Conservation (phyloP, 352 stramenopile genomes). For the Globisporangium megalacanthum region DNA sequence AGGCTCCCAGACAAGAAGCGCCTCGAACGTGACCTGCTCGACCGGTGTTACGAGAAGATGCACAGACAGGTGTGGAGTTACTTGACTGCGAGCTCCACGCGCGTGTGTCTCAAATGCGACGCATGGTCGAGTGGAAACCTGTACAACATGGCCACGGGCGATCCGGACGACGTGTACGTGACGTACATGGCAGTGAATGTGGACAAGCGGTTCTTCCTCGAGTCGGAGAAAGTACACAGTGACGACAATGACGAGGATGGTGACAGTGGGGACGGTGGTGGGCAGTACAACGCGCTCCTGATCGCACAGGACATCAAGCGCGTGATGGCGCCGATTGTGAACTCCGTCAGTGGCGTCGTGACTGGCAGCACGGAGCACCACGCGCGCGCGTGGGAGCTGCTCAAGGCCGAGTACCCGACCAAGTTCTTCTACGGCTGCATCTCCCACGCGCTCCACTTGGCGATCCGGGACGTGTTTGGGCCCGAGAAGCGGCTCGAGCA, state of each 20-base stretch:
- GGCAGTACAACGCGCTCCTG: slow-evolving; percentile 69
- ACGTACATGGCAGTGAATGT: slow-evolving; percentile 79
- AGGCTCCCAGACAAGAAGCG: slow-evolving; percentile 72
- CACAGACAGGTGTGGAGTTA: slow-evolving; percentile 81
- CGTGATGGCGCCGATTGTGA: slow-evolving; percentile 69
- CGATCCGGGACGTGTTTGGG: slow-evolving; percentile 81
- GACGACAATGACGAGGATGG: slow-evolving; percentile 17
- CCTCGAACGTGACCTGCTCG: slow-evolving; percentile 52
- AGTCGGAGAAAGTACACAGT: slow-evolving; percentile 62
- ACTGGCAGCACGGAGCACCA: slow-evolving; percentile 75
- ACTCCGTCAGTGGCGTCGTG: slow-evolving; percentile 64
- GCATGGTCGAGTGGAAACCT: slow-evolving; percentile 78
- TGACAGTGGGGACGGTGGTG: no score
- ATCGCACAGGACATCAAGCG: slow-evolving; percentile 82
- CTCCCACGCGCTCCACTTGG: slow-evolving; percentile 70
- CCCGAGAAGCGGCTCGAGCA: slow-evolving; percentile 65
- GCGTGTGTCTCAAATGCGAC: slow-evolving; percentile 74
- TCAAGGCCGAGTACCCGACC: slow-evolving; percentile 78
- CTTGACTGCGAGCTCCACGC: slow-evolving; percentile 48
- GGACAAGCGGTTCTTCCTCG: slow-evolving; percentile 76
- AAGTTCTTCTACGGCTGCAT: slow-evolving; percentile 88
- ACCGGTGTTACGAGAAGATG: slow-evolving; percentile 80
- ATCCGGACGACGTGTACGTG: slow-evolving; percentile 60
- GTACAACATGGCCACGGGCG: slow-evolving; percentile 48
- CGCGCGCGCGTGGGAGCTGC: slow-evolving; percentile 72